Base-by-base conservation (phyloP, 192 early-diverging fungal species). In the Mortierella hygrophila region DNA sequence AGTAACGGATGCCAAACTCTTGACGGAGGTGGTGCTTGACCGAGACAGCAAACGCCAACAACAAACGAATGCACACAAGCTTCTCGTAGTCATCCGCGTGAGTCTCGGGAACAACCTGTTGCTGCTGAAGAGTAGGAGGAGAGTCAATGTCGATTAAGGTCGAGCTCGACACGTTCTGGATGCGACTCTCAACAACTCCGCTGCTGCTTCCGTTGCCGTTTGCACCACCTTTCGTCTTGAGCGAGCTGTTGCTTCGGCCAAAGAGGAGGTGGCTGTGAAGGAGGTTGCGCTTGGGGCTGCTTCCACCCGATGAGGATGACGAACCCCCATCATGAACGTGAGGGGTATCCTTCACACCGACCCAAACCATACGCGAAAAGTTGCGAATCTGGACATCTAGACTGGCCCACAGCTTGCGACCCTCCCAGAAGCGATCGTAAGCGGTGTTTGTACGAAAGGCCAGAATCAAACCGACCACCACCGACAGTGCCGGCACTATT, bases 391-490 rank as follows among this genome's bases (percentile, higher is more conserved):
- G 90, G 41, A 93, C 91, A 75, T 92, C 90, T 52, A 97, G 78
- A 41, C 89, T 90, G 29, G 92, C 91, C 97, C 97, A 99, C 37
- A 93, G 81, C 79, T 94, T 92, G 49, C 98, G 93, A 20, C 96
- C 98, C 90, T 97, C 98, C 93, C 93, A 97, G 88, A 92, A 96
- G 18, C 95, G 86, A 41, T 90, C 92, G 82, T 94, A 93, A 23
- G 94, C 94, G 15, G 94, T 93, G 88, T 96, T 97, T 70, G 94
- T 95, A 65, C 97, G 93, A 86, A 97, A 97, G 38, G 94, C 95
- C 7, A 97, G 88, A 16, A 97, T 88, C 78, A 97, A 87, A 85
- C 91, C 92, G 18, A 94, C 82, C 2, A 94, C 92, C 37, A 93
- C 91, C 9, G 91, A 86, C 75, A 86, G 41, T 16, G 79, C 84